Evolutionary conservation across 148 eudicot genomes (phyloP).

Genomic region (Selenicereus undatus): DNA sequence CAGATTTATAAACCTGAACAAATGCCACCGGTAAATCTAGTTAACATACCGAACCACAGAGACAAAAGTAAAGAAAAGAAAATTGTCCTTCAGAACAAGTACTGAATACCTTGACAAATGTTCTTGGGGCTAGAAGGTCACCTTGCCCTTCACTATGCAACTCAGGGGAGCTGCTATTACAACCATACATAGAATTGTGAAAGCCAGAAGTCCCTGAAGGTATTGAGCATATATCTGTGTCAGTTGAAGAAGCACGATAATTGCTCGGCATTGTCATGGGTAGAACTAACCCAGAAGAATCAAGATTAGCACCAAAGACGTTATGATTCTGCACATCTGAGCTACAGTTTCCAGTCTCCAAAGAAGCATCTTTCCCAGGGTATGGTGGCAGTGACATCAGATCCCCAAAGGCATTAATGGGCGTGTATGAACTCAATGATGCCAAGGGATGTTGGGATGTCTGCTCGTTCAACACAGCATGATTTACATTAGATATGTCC

Average conservation of each 20-base stretch:
- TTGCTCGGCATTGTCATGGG: slow-evolving; percentile 77
- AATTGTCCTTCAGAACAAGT: neutral
- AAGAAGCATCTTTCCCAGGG: slow-evolving; percentile 62
- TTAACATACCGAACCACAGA: neutral
- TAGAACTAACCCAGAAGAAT: slow-evolving; percentile 73
- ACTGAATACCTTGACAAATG: slow-evolving; percentile 74
- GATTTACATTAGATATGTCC: slow-evolving; percentile 50
- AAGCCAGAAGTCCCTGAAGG: slow-evolving; percentile 64
- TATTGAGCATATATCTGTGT: slow-evolving; percentile 62
- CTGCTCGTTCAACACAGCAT: slow-evolving; percentile 44
- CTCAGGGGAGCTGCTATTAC: slow-evolving; percentile 77
- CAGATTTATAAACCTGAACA: slow-evolving; percentile 81
- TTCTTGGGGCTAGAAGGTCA: slow-evolving; percentile 53
- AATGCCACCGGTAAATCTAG: neutral
- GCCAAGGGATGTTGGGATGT: slow-evolving; percentile 59
- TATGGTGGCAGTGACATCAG: slow-evolving; percentile 62
- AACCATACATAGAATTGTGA: slow-evolving; percentile 63
- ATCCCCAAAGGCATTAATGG: slow-evolving; percentile 48
- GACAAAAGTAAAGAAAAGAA: neutral
- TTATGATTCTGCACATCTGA: slow-evolving; percentile 67
- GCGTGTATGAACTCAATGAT: slow-evolving; percentile 49
- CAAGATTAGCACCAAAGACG: slow-evolving; percentile 62
- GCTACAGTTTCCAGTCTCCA: slow-evolving; percentile 57
- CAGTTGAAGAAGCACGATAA: slow-evolving; percentile 37
- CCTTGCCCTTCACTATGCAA: slow-evolving; percentile 69